These are phyloP conservation scores for Magnolia kwangsiensis DNA, from an alignment of 164 flowering plant genomes.

Conservation along the genomic window DNA sequence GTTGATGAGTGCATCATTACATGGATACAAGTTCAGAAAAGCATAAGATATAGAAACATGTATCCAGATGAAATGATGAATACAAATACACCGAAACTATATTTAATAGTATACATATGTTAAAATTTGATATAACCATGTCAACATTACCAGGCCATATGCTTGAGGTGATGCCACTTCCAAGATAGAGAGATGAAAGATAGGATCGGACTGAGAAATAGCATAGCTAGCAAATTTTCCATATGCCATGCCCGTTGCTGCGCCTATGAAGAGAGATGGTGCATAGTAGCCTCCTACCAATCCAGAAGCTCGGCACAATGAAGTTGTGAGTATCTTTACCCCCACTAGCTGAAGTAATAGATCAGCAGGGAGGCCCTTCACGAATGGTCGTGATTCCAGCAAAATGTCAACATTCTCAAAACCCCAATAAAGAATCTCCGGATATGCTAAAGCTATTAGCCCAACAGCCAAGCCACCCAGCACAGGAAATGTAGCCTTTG, in stretches of 20 bases:
- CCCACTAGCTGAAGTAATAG: constrained; percentile 76
- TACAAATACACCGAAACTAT: neutral
- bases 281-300: constrained; percentile 97
- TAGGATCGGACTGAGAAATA: constrained; percentile 49
- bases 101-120: neutral
- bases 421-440: constrained; percentile 95
- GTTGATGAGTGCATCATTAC: neutral
- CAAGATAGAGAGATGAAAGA: constrained; percentile 54
- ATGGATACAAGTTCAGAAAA: neutral
- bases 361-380: constrained; percentile 58
- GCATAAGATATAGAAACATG: neutral
- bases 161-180: constrained; percentile 98
- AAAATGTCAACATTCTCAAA: constrained; percentile 86
- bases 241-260: constrained; percentile 95
- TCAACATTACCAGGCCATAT: constrained; percentile 76
- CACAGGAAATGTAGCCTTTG: constrained; percentile 63
- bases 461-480: constrained; percentile 77
- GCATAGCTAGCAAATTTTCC: constrained; percentile 59
- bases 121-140: neutral
- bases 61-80: neutral
- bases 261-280: constrained; percentile 93
- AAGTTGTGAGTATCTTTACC: constrained; percentile 73
- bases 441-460: constrained; percentile 77
- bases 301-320: constrained; percentile 85
- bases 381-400: constrained; percentile 77